Evolutionary conservation across 2,329 filamentous ascomycete genomes (phyloP), one percentile per base, ranked within the genome.

Genomic region (Sclerotinia sclerotiorum): DNA sequence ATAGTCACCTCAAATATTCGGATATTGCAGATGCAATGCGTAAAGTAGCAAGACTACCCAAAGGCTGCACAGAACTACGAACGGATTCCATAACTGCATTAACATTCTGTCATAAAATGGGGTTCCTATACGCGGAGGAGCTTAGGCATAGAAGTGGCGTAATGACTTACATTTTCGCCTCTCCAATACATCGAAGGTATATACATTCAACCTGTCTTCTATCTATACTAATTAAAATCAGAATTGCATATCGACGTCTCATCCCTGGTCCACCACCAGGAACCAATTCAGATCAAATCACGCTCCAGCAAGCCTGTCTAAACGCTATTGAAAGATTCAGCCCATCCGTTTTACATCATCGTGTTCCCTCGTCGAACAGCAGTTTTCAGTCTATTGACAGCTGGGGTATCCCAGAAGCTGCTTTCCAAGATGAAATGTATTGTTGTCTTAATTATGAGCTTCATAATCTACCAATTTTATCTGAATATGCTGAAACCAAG

Each of bases 251-350:
- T 32, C 42, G 42, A 17, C 24, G 42, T n/a, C 57, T 61, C 7
- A 61, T 61, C 32, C 57, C 57, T n/a, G 39, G 24, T 32, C 57
- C 42, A 4, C 24, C 24, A n/a, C 42, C 8, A 60, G 57, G 42
- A 60, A 48, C 1, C 24, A 8, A 3, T 32, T n/a, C 10, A 29
- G 24, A 60, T 48, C 21, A 19, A 32, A 46, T 15, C 8, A 32
- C 24, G 5, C 57, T 60, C 32, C 57, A 21, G 2, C 29, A 63
- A 63, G 32, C 29, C 46, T 63, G 46, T 51, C 15, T 63, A 24
- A 63, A 49, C 15, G 60, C 60, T 10, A 51, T 63, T 21, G 60
- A 51, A 63, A 63, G 44, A 13, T 51, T 51, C 10, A 63, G 46
- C 17, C 46, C 60, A 27, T 63, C 60, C 19, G 21, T 51, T 51